Evolutionary conservation across 257 asterid species (phyloP).

Genomic region (Nicotiana obtusifolia): DNA sequence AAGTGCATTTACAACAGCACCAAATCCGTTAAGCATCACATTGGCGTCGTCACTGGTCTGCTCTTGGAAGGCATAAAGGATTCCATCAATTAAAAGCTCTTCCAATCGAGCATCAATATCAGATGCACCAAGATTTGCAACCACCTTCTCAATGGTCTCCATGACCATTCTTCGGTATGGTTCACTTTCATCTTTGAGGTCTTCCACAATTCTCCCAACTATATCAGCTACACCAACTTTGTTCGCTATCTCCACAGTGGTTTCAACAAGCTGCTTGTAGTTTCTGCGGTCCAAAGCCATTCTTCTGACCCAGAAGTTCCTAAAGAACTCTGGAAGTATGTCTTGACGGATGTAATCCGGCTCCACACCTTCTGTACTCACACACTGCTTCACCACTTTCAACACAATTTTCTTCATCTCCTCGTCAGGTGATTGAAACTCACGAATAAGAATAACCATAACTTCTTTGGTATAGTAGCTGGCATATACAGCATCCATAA

Average conservation of each 20-base stretch:
- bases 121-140: constrained; percentile 80
- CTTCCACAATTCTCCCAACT: constrained; percentile 84
- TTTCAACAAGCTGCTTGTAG: constrained; percentile 83
- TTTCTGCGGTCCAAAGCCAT: constrained; percentile 93
- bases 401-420: constrained; percentile 94
- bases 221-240: constrained; percentile 90
- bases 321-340: constrained; percentile 88
- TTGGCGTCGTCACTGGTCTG: constrained; percentile 94
- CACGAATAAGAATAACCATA: constrained; percentile 81
- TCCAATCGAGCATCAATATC: constrained; percentile 84
- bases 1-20: constrained; percentile 88
- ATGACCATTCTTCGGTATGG: constrained; percentile 93
- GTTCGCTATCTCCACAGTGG: constrained; percentile 87
- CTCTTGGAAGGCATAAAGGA: constrained; percentile 86
- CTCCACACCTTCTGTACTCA: constrained; percentile 93
- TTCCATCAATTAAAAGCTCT: constrained; percentile 81
- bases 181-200: constrained; percentile 85
- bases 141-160: constrained; percentile 96
- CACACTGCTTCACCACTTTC: constrained; percentile 94
- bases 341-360: constrained; percentile 71
- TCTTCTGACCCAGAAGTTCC: constrained; percentile 87
- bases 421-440: constrained; percentile 91
- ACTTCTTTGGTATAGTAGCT: constrained; percentile 91
- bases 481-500: constrained; percentile 91
- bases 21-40: constrained; percentile 92